A percentile compares a stretch with the other conserved stretches of the same genome.
Evolutionary conservation across 2,329 filamentous ascomycete species (phyloP).

Genomic region (Coniochaeta sp.): DNA sequence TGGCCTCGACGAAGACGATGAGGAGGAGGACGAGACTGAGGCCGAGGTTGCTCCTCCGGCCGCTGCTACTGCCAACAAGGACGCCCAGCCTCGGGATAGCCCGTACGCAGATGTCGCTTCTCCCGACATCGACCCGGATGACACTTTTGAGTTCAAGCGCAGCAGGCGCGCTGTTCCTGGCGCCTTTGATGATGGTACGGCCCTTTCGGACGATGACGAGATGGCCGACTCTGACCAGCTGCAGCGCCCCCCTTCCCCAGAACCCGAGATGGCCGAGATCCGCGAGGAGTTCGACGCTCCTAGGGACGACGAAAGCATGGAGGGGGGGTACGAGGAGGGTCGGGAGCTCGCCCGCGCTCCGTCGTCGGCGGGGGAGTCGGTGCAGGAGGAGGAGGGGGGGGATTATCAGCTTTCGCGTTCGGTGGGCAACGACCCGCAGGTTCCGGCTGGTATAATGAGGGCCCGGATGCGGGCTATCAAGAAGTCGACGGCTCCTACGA

Average conservation of each 20-base stretch:
- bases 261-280: slow-evolving; percentile 51
- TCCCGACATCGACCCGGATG: slow-evolving; percentile 38
- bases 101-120: slow-evolving; percentile 17
- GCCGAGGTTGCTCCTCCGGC: slow-evolving; percentile 37
- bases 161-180: slow-evolving; percentile 58
- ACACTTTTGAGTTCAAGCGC: slow-evolving; percentile 49
- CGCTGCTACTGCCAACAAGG: background rate
- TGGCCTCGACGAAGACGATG: slow-evolving; percentile 73
- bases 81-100: background rate
- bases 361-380: slow-evolving; percentile 20
- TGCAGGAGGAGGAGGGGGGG: slow-evolving; percentile 34
- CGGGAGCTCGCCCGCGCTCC: background rate
- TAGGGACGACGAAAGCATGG: slow-evolving; percentile 56
- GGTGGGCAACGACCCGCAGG: slow-evolving; percentile 36
- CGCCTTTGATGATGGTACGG: slow-evolving; percentile 60
- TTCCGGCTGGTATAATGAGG: slow-evolving; percentile 54
- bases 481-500: slow-evolving; percentile 48
- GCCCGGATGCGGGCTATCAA: slow-evolving; percentile 58
- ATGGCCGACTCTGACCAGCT: slow-evolving; percentile 35
- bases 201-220: slow-evolving; percentile 48
- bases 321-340: slow-evolving; percentile 54
- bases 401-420: slow-evolving; percentile 37
- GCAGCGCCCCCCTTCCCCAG: slow-evolving; percentile 87
- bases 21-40: slow-evolving; percentile 66
- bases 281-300: background rate